These are phyloP conservation scores for Mortierella alpina DNA, from an alignment of 192 early-diverging fungal genomes.

Conservation along the genomic window DNA sequence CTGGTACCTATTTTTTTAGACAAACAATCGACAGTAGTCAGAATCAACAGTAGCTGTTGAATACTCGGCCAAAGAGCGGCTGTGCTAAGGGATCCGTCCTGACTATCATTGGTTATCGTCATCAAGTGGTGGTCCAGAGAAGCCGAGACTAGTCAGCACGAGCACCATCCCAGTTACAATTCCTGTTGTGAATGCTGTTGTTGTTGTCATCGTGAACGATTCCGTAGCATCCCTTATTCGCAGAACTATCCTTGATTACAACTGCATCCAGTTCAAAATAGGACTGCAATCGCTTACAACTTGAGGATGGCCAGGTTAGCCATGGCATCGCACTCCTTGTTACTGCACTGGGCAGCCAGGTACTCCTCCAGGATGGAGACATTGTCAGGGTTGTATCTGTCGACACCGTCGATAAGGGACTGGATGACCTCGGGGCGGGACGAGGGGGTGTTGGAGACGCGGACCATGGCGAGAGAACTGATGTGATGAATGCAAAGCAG, in stretches of 20 bases:
- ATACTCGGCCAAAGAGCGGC: no score
- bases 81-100: no score
- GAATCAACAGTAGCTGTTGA: no score
- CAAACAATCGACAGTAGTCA: neutral
- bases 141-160: no score
- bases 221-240: no score
- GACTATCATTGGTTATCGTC: neutral
- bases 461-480: conserved; percentile 38
- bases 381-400: conserved; percentile 94
- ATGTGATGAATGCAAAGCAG: conserved; percentile 7
- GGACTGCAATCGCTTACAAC: conserved; percentile 62
- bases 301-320: conserved; percentile 94
- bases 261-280: conserved; percentile 1
- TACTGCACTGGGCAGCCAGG: conserved; percentile 81
- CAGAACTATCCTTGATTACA: no score
- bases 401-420: conserved; percentile 79
- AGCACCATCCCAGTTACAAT: no score
- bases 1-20: conserved; percentile 75
- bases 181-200: no score
- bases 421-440: conserved; percentile 82
- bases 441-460: conserved; percentile 54
- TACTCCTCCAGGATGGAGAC: conserved; percentile 86
- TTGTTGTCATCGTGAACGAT: no score
- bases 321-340: conserved; percentile 86
- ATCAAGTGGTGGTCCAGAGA: neutral